These are phyloP conservation scores for Boletus subcaerulescens DNA, from an alignment of 768 basidiomycete species.

Conservation along the genomic window DNA sequence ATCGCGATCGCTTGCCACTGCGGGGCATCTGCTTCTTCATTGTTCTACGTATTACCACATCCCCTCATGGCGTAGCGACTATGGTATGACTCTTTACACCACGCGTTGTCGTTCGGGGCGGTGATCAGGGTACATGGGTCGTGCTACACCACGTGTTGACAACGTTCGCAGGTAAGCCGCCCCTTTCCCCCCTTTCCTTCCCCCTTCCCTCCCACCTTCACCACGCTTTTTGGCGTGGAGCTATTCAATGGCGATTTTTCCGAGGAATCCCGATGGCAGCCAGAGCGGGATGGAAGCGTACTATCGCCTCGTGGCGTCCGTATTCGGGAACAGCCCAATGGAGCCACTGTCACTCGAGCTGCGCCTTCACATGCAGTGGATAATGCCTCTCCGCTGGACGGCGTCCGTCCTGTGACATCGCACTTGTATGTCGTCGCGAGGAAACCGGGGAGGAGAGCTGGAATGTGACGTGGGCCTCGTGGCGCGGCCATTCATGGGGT, in stretches of 20 bases:
- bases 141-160: constrained; percentile 7
- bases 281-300: no score
- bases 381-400: constrained; percentile 1
- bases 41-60: constrained; percentile 10
- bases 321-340: no score
- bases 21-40: constrained; percentile 17
- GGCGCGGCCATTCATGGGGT: not conserved
- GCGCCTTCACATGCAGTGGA: not conserved
- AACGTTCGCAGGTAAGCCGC: not conserved
- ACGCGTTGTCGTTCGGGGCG: not conserved
- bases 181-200: not conserved
- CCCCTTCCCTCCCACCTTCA: no score
- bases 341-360: no score
- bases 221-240: no score
- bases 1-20: constrained; percentile 4
- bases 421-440: not conserved
- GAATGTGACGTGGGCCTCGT: not conserved
- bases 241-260: no score
- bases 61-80: not conserved
- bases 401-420: not conserved
- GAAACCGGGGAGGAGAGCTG: not conserved
- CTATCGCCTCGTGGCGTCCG: no score
- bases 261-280: no score
- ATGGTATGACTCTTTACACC: constrained; percentile 1
- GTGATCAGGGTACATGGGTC: not conserved